Evolutionary conservation across 768 basidiomycete genomes (phyloP), one percentile per base, ranked within the genome.

Genomic region (Leccinum incarnatum): DNA sequence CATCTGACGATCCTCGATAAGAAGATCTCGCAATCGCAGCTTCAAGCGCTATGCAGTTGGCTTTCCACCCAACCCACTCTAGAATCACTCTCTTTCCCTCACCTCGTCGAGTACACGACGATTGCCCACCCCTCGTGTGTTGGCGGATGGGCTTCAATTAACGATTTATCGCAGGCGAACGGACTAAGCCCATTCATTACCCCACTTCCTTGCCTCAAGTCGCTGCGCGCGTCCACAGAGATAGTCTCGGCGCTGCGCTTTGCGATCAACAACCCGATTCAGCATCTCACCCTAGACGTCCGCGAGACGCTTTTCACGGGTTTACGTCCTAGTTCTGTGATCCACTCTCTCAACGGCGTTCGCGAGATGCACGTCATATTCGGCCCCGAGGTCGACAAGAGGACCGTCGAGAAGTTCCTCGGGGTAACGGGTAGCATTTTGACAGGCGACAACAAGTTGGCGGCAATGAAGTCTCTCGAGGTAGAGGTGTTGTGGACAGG

Each of bases 341-440:
- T 72, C 25, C 71, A 71, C 42, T 60, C 67, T 9, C 52, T 72
- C 1, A 60, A 58, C 5, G 73, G 73, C 2, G 69, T 73, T 21
- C 65, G 62, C 14, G 62, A 72, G 23, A 64, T 72, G 72, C 67
- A 67, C 29, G 53, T 72, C 36, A 37, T 72, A 42, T 72, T 72
- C 45, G 64, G 58, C 3, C 60, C 71, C n/a, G 72, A 69, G 23
- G 71, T 72, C n/a, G 71, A 72, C 51, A 72, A 68, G 63, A 56
- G 71, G 51, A 72, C 72, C 0, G 71, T 68, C 10, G 71, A 74
- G 42, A 72, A 72, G 32, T 72, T 72, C 37, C 67, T 72, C 23
- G 69, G 62, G 0, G 57, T 65, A 0, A 66, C 68, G 17, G 71
- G 71, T 15, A 60, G 56, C 34, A 64, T 65, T 51, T 27, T 72